Percentiles rank a stretch among this genome's conserved stretches.
Conservation (phyloP, 108 stramenopile species). For the Fistulifera solaris region DNA sequence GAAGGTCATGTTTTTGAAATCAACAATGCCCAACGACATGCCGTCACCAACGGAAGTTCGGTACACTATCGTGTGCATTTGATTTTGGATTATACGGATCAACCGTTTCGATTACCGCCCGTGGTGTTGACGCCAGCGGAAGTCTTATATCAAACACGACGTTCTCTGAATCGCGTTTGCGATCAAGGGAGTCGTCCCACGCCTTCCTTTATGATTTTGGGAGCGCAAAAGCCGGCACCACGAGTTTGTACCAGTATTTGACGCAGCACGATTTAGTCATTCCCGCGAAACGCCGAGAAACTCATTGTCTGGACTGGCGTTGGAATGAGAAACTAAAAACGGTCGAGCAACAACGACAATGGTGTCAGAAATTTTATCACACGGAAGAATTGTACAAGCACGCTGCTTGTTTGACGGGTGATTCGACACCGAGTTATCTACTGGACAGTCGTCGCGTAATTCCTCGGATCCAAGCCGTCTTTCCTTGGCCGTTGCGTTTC, state of each 20-base stretch:
- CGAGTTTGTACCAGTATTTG: conserved; percentile 88
- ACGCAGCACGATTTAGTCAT: conserved; percentile 86
- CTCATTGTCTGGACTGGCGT: conserved; percentile 96
- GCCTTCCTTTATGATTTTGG: conserved; percentile 78
- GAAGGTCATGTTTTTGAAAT: conserved; percentile 95
- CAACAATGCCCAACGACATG: conserved; percentile 96
- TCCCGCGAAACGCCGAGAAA: conserved; percentile 80
- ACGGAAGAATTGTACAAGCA: conserved; percentile 47
- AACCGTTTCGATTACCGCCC: conserved; percentile 11
- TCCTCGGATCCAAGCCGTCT: conserved; percentile 67
- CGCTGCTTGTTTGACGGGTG: conserved; percentile 81
- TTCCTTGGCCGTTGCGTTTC: conserved; percentile 57
- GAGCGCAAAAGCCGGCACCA: conserved; percentile 97
- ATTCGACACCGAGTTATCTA: conserved; percentile 93
- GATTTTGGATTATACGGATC: conserved; percentile 88
- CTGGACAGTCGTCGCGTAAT: conserved; percentile 86
- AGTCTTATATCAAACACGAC: conserved; percentile 80
- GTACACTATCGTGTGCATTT: conserved; percentile 75
- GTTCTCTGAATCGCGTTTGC: conserved; percentile 75
- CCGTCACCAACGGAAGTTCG: conserved; percentile 75
- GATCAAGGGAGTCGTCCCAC: conserved; percentile 43
- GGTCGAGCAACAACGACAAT: conserved; percentile 26
- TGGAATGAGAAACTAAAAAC: conserved; percentile 56
- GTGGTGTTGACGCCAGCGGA: conserved; percentile 69
- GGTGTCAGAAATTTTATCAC: conserved; percentile 77